Conservation (phyloP, 2,329 filamentous ascomycete genomes). For the Bretziella fagacearum region DNA sequence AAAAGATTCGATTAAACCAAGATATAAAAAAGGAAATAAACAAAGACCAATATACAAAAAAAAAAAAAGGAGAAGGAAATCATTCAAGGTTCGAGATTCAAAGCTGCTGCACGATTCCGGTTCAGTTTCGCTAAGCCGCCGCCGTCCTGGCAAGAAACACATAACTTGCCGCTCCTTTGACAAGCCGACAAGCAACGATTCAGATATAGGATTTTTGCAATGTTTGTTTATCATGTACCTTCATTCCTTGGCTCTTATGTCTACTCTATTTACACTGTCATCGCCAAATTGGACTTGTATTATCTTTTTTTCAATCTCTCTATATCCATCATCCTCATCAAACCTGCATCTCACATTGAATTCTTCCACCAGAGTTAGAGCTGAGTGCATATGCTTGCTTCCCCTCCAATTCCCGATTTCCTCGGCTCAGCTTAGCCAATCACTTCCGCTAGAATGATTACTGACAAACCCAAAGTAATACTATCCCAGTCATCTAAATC, state of each 20-base stretch:
- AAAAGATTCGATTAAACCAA: conserved; percentile 3
- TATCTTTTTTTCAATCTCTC: conserved; percentile 11
- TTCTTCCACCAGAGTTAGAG: conserved; percentile 15
- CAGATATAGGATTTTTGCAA: not conserved
- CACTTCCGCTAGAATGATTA: conserved; percentile 13
- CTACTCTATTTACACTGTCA: not conserved
- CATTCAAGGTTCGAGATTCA: not conserved
- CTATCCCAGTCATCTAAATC: conserved; percentile 5
- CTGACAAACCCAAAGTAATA: conserved; percentile 5
- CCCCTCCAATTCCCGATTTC: conserved; percentile 7
- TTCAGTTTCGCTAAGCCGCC: not conserved
- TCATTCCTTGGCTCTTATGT: too few relatives aligned
- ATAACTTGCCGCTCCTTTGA: not conserved
- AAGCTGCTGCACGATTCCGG: not conserved
- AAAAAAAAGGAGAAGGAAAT: too few relatives aligned
- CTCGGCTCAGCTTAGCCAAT: conserved; percentile 14
- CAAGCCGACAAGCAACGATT: not conserved
- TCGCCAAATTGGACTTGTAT: not conserved
- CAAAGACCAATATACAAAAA: not conserved
- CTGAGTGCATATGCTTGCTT: not conserved
- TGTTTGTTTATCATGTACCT: too few relatives aligned
- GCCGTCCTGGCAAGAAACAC: not conserved
- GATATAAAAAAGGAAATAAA: not conserved
- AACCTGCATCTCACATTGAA: conserved; percentile 16
- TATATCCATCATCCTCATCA: conserved; percentile 10